Evolutionary conservation across 2,329 filamentous ascomycete species (phyloP).

Genomic region (Emydomyces testavorans): DNA sequence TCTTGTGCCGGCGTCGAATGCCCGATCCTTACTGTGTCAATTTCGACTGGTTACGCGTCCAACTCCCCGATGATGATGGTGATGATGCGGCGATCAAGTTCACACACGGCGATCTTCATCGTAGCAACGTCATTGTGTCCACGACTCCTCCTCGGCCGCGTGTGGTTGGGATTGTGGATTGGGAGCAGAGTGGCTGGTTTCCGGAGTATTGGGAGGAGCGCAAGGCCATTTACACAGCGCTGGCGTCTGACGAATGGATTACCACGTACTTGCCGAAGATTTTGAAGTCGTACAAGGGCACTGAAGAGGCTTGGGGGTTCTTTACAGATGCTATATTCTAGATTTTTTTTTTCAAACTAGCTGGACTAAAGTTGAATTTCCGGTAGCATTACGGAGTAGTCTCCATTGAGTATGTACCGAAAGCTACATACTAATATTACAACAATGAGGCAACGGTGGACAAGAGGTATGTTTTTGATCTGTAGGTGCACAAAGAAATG

Average conservation of each 20-base stretch:
- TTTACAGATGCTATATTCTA: neutral
- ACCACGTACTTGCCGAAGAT: conserved; percentile 10
- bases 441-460: too few relatives aligned
- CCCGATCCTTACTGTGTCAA: conserved; percentile 18
- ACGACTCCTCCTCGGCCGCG: conserved; percentile 16
- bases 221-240: conserved; percentile 6
- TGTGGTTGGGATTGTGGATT: conserved; percentile 22
- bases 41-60: conserved; percentile 19
- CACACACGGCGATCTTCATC: conserved; percentile 29
- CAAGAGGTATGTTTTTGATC: too few relatives aligned
- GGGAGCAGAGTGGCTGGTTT: conserved; percentile 21
- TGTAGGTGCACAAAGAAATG: too few relatives aligned
- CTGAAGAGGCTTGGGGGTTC: conserved; percentile 8
- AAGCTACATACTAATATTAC: too few relatives aligned
- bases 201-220: conserved; percentile 19
- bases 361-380: too few relatives aligned
- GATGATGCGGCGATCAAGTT: conserved; percentile 26
- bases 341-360: too few relatives aligned
- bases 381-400: too few relatives aligned
- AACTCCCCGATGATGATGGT: conserved; percentile 23
- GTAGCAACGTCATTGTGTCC: conserved; percentile 25
- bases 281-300: conserved; percentile 4
- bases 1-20: conserved; percentile 19
- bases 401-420: too few relatives aligned
- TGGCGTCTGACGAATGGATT: neutral